Conservation (phyloP, 2,329 filamentous ascomycete genomes). For the Sclerotinia sclerotiorum region DNA sequence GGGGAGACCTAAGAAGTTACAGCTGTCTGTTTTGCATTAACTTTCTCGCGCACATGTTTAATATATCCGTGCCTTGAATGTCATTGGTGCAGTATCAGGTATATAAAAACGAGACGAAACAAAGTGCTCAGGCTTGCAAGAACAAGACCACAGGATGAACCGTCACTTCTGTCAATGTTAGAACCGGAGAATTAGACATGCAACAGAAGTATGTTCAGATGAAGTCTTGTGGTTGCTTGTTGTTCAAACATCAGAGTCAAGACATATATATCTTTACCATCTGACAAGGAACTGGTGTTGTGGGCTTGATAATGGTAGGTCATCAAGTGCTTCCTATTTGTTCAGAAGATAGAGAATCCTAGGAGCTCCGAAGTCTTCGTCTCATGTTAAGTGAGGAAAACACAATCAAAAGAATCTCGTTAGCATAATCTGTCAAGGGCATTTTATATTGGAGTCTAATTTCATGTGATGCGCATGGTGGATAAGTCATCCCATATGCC, state of each 20-base stretch:
- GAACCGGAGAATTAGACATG: constrained; percentile 22
- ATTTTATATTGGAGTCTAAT: background rate
- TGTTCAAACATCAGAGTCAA: background rate
- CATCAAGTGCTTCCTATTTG: background rate
- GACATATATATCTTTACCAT: background rate
- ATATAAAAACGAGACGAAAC: background rate
- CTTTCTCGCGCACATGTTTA: background rate
- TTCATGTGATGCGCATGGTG: background rate
- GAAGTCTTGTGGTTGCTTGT: background rate
- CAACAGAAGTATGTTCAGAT: constrained; percentile 9
- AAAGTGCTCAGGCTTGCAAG: background rate
- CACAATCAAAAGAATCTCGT: background rate
- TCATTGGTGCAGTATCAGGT: background rate
- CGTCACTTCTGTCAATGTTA: background rate
- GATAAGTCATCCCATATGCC: background rate
- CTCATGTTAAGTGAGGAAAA: constrained; percentile 2
- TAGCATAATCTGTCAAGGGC: background rate
- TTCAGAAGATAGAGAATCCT: background rate
- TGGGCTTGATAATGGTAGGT: background rate
- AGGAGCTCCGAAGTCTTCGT: background rate
- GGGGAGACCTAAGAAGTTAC: background rate
- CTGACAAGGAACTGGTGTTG: background rate
- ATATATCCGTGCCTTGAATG: background rate
- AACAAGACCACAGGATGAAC: background rate
- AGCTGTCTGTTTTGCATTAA: background rate